Base-by-base conservation (phyloP, 306 rosid species). In the Trifolium fragiferum region DNA sequence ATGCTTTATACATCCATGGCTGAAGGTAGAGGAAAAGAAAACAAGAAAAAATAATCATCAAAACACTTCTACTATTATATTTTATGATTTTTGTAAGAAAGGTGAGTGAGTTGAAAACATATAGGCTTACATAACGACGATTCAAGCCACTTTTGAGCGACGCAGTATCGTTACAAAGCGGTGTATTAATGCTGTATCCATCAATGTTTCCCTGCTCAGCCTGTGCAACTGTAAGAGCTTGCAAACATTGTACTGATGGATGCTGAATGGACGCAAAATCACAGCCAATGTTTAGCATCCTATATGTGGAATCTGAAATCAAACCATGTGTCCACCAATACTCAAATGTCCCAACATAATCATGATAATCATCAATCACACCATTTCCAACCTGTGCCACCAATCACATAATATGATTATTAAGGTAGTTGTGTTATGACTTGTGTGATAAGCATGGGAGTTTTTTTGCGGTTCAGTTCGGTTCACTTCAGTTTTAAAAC, bases 281-380 rank as follows among this genome's bases (percentile, higher is more conserved):
- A 76, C 99, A 95, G 19, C 79, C 76, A 43, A 20, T 76, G 70
- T 75, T 80, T 41, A 95, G 89, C 66, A 64, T 35, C 20, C 72
- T 86, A 75, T 90, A 90, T 21, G 99, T 83, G 33, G 97, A 92
- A 92, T 95, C 99, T 2, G 99, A 95, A 70, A 95, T 82, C 89
- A 95, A 80, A 75, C 98, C 98, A 72, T 95, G 98, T 44, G 89
- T 87, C 97, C 99, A 95, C 99, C 99, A 90, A 66, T 90, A 92
- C 82, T 92, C 92, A 35, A 92, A 95, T 57, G 98, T 90, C 70
- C 98, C 99, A 81, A 95, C 27, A 58, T 61, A 87, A 77, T 92
- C 98, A 58, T 95, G 91, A 82, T 85, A 89, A 82, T 95, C 98
- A 85, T 95, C 98, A 5, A 89, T 95, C 37, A 95, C 97, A 67